Conservation (phyloP, 1,284 basidiomycete genomes). For the Ustilago curta region DNA sequence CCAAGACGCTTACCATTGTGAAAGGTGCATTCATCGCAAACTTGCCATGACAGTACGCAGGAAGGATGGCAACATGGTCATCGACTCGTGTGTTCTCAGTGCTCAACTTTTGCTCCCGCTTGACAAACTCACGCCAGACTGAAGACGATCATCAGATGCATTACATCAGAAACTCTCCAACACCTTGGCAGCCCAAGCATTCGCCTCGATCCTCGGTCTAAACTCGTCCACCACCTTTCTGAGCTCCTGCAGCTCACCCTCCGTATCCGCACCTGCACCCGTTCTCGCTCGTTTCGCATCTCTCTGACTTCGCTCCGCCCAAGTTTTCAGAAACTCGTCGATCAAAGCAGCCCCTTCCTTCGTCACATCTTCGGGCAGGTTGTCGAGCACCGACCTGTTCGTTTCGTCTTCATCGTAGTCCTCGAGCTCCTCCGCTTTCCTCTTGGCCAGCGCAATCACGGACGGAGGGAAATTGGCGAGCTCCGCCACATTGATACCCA, state of each 20-base stretch:
- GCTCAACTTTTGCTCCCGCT: too few relatives aligned
- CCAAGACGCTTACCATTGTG: too few relatives aligned
- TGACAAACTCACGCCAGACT: too few relatives aligned
- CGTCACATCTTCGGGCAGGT: conserved; percentile 73
- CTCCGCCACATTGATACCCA: conserved; percentile 97
- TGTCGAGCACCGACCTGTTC: conserved; percentile 23
- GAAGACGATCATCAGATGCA: neutral
- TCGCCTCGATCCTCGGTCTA: conserved; percentile 78
- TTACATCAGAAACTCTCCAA: conserved; percentile 70
- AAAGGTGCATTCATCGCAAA: too few relatives aligned
- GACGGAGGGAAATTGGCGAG: conserved; percentile 95
- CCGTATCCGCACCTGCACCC: conserved; percentile 70
- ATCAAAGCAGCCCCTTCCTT: conserved; percentile 85
- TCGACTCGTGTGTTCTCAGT: too few relatives aligned
- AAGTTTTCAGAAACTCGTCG: conserved; percentile 81
- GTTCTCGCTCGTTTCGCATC: conserved; percentile 9
- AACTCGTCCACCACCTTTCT: conserved; percentile 78
- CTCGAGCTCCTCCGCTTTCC: conserved; percentile 95
- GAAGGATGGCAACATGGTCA: too few relatives aligned
- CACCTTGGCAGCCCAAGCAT: conserved; percentile 80
- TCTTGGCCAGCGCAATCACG: conserved; percentile 91
- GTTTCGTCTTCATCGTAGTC: conserved; percentile 76
- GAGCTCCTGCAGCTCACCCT: conserved; percentile 77
- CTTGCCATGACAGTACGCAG: too few relatives aligned
- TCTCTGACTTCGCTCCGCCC: conserved; percentile 72